A percentile compares a stretch with the other conserved stretches of the same genome.
Evolutionary conservation across 176 grass and related monocot genomes (phyloP).

Genomic region (Musa itinerans): DNA sequence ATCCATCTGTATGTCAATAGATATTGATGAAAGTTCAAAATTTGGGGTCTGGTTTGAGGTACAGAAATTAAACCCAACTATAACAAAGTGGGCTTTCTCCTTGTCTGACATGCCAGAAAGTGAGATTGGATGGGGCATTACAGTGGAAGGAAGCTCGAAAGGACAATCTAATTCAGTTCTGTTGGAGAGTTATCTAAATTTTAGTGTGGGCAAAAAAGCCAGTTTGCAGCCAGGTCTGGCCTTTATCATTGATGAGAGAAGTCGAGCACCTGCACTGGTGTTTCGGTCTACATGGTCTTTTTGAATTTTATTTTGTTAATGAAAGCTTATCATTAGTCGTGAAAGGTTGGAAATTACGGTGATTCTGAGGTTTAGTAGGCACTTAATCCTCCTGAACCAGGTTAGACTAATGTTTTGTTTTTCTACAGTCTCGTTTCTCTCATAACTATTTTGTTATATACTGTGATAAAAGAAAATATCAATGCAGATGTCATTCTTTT

Average conservation of each 20-base stretch:
- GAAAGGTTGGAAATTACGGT: neutral
- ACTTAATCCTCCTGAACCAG: neutral
- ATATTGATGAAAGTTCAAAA: constrained; percentile 71
- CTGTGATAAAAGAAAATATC: neutral
- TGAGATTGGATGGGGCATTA: constrained; percentile 58
- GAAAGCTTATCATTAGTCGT: neutral
- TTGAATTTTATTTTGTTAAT: constrained; percentile 17
- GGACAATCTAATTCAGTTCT: constrained; percentile 34
- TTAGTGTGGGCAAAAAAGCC: constrained; percentile 59
- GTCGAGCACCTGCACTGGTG: constrained; percentile 32
- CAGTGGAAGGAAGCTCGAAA: constrained; percentile 40
- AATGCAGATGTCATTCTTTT: neutral
- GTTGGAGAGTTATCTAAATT: constrained; percentile 56
- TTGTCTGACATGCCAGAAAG: constrained; percentile 49
- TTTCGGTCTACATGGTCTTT: constrained; percentile 63
- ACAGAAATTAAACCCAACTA: constrained; percentile 30
- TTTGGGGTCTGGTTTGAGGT: constrained; percentile 63
- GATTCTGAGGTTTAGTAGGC: neutral
- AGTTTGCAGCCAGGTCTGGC: constrained; percentile 48
- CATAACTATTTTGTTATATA: neutral
- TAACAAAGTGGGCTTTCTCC: constrained; percentile 40
- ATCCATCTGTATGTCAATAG: constrained; percentile 42
- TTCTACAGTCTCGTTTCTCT: neutral
- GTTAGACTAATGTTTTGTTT: neutral
- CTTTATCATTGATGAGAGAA: constrained; percentile 37